phyloP scores from a whole-genome alignment of 129 eudicot species.

The Saposhnikovia divaricata region DNA sequence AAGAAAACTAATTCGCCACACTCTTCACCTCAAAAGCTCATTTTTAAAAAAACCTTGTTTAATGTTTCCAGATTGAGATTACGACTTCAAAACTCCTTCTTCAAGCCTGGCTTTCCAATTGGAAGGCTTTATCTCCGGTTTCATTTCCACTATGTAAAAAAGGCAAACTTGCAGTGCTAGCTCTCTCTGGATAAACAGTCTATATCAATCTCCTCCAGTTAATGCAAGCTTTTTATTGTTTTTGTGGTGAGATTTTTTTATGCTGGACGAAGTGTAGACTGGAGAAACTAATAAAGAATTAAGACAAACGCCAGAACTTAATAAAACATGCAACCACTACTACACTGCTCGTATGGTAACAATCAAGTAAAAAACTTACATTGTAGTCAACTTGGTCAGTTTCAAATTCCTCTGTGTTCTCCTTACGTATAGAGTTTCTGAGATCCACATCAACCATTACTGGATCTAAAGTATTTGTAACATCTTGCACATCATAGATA shows the following conservation, averaged over 20 bases:
- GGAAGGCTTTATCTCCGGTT: background rate
- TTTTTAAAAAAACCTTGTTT: background rate
- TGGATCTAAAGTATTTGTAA: conserved; percentile 20
- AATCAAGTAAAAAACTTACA: conserved; percentile 34
- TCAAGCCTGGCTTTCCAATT: background rate
- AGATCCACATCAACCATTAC: conserved; percentile 18
- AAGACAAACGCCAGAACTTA: background rate
- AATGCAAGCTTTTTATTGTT: background rate
- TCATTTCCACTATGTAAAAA: background rate
- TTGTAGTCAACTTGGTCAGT: conserved; percentile 23
- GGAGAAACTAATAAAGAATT: background rate
- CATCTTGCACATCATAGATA: conserved; percentile 24
- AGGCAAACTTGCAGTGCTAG: background rate
- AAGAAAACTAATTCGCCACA: background rate
- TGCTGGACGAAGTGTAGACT: background rate
- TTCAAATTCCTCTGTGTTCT: conserved; percentile 24
- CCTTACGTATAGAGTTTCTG: conserved; percentile 23
- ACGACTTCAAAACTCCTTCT: background rate
- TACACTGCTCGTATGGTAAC: background rate
- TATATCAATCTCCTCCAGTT: background rate
- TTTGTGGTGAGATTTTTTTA: background rate
- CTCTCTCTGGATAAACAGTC: background rate
- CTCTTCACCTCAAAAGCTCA: background rate
- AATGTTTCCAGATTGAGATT: background rate
- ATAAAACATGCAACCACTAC: conserved; percentile 1